Conservation (phyloP, 1,284 basidiomycete species). For the Papiliotrema terrestris region DNA sequence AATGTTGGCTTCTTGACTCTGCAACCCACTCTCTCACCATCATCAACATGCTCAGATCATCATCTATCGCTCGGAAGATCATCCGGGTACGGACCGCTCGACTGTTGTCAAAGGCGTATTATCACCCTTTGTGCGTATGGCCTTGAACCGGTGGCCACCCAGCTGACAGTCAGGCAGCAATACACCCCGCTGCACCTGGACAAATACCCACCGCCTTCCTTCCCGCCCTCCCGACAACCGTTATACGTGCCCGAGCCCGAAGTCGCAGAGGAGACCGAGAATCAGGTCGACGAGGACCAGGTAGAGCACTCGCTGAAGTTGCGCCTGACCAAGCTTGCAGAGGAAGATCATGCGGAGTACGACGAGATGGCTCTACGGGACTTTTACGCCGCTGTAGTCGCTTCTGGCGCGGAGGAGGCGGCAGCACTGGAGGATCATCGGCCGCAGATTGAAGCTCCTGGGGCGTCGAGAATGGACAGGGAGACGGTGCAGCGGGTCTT, state of each 20-base stretch:
- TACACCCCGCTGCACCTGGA: neutral
- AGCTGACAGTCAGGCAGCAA: neutral
- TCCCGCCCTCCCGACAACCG: neutral
- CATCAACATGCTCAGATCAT: neutral
- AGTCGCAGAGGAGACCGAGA: neutral
- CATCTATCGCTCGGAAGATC: slow-evolving; percentile 1
- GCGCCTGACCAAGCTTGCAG: neutral
- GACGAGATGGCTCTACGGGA: neutral
- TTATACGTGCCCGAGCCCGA: neutral
- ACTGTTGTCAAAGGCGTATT: neutral
- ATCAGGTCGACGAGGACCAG: neutral
- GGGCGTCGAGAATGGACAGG: neutral
- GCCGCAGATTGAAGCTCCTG: neutral
- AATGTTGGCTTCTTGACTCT: too few relatives aligned
- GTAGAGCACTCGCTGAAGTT: neutral
- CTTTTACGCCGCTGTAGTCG: slow-evolving; percentile 1
- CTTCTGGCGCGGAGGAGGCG: neutral
- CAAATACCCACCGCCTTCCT: neutral
- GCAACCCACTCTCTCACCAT: too few relatives aligned
- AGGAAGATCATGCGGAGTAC: neutral
- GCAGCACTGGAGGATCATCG: neutral
- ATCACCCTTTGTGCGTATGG: neutral
- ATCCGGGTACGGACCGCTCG: neutral
- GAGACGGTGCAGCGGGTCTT: neutral
- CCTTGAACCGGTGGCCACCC: neutral